phyloP scores from a whole-genome alignment of 2,329 filamentous ascomycete species.

The Fusarium hostae region DNA sequence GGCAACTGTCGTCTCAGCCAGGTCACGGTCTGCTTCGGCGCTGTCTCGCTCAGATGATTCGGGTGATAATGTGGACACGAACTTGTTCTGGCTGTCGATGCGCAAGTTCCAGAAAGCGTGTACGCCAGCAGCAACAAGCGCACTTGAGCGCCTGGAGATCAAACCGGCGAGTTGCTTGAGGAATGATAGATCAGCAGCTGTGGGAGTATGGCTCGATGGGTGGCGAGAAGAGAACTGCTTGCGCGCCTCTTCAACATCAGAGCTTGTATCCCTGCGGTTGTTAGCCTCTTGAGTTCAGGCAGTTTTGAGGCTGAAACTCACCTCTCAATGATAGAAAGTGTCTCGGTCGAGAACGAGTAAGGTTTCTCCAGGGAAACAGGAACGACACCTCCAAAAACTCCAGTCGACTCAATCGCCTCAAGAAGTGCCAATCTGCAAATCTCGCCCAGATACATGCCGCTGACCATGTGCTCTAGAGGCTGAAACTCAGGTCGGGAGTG shows the following conservation, averaged over 20 bases:
- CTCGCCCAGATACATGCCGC: slow-evolving; percentile 75
- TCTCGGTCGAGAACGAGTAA: slow-evolving; percentile 71
- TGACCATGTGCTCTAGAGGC: slow-evolving; percentile 70
- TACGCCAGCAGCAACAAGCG: slow-evolving; percentile 68
- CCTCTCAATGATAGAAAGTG: slow-evolving; percentile 67
- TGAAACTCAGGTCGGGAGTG: slow-evolving; percentile 70
- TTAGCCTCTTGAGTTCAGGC: slow-evolving; percentile 33
- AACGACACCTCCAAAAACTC: slow-evolving; percentile 66
- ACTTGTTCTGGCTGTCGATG: slow-evolving; percentile 57
- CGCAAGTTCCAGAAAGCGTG: slow-evolving; percentile 69
- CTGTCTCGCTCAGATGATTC: slow-evolving; percentile 53
- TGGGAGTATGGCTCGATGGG: slow-evolving; percentile 56
- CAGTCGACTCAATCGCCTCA: slow-evolving; percentile 67
- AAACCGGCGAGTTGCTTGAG: slow-evolving; percentile 64
- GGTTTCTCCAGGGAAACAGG: slow-evolving; percentile 62
- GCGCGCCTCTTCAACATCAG: slow-evolving; percentile 57
- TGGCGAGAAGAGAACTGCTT: slow-evolving; percentile 62
- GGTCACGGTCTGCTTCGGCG: slow-evolving; percentile 62
- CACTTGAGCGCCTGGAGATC: slow-evolving; percentile 68
- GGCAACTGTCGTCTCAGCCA: slow-evolving; percentile 69
- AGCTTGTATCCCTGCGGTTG: slow-evolving; percentile 56
- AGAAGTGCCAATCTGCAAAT: slow-evolving; percentile 67
- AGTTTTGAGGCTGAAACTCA: slow-evolving; percentile 50
- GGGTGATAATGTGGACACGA: slow-evolving; percentile 45
- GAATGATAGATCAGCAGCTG: slow-evolving; percentile 60